Conservation (phyloP, 495 filamentous ascomycete species). For the Mytilinidion resinicola region DNA sequence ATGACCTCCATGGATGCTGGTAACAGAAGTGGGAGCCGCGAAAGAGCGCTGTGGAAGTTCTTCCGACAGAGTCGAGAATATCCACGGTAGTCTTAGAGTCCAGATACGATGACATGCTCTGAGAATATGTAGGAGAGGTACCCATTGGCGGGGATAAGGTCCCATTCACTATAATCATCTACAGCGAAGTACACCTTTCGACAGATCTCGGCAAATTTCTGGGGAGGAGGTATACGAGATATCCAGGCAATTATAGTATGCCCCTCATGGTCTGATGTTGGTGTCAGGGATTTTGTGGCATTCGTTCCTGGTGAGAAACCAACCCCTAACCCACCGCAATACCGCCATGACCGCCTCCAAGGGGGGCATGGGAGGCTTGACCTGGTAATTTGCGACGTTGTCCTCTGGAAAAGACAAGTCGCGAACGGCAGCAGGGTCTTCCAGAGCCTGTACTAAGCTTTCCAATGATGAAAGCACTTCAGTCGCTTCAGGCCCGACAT, state of each 20-base stretch:
- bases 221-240: constrained; percentile 21
- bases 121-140: constrained; percentile 28
- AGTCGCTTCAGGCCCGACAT: constrained; percentile 7
- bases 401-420: neutral
- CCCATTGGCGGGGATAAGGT: constrained; percentile 27
- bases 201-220: constrained; percentile 26
- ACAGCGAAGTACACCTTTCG: constrained; percentile 30
- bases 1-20: constrained; percentile 24
- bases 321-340: constrained; percentile 41
- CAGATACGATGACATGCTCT: constrained; percentile 24
- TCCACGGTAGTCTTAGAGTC: constrained; percentile 1
- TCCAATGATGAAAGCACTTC: too few species aligned
- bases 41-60: constrained; percentile 17
- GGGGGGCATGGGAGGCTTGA: constrained; percentile 23
- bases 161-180: constrained; percentile 26
- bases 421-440: neutral
- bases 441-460: too few species aligned
- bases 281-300: neutral
- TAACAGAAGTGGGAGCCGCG: constrained; percentile 24
- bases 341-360: constrained; percentile 24
- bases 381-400: neutral
- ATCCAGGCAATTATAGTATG: constrained; percentile 13
- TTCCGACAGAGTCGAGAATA: constrained; percentile 15
- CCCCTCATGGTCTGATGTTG: constrained; percentile 11
- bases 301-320: neutral